Evolutionary conservation across 2,329 filamentous ascomycete species (phyloP).

Genomic region (Fusarium dimerum): DNA sequence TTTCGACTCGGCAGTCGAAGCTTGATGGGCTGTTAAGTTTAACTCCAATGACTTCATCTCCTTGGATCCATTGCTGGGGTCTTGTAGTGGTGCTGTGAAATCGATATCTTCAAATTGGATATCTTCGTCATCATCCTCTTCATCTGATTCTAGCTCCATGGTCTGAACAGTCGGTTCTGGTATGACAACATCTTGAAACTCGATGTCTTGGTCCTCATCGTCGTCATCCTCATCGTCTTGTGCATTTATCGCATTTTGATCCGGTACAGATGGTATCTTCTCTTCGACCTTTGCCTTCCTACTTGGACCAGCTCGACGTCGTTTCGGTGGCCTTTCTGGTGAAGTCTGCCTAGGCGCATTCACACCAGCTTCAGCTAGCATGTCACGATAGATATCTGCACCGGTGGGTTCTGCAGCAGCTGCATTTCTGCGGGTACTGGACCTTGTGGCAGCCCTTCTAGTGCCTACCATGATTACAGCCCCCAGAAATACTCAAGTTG

Average conservation of each 20-base stretch:
- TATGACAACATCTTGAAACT: slow-evolving; percentile 53
- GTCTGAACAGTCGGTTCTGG: slow-evolving; percentile 53
- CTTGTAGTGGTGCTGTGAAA: slow-evolving; percentile 35
- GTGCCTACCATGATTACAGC: slow-evolving; percentile 33
- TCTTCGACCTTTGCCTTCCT: neutral
- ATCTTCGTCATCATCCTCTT: slow-evolving; percentile 45
- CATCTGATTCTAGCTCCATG: slow-evolving; percentile 50
- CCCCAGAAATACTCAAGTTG: slow-evolving; percentile 3
- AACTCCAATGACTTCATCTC: slow-evolving; percentile 47
- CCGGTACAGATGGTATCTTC: neutral
- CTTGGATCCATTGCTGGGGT: slow-evolving; percentile 23
- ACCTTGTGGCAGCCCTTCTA: slow-evolving; percentile 30
- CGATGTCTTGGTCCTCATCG: slow-evolving; percentile 44
- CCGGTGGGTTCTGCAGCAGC: slow-evolving; percentile 21
- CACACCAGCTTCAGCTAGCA: slow-evolving; percentile 52
- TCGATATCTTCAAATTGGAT: slow-evolving; percentile 52
- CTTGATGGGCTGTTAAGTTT: slow-evolving; percentile 51
- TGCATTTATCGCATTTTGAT: neutral
- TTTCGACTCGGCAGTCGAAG: slow-evolving; percentile 33
- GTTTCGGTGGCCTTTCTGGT: slow-evolving; percentile 44
- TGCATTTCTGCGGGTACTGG: slow-evolving; percentile 18
- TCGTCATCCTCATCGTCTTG: slow-evolving; percentile 31
- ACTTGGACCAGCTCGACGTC: slow-evolving; percentile 31
- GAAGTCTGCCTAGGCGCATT: slow-evolving; percentile 24
- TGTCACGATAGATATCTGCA: slow-evolving; percentile 48